Evolutionary conservation across 129 eudicot genomes (phyloP), one percentile per base, ranked within the genome.

Genomic region (Centella asiatica): DNA sequence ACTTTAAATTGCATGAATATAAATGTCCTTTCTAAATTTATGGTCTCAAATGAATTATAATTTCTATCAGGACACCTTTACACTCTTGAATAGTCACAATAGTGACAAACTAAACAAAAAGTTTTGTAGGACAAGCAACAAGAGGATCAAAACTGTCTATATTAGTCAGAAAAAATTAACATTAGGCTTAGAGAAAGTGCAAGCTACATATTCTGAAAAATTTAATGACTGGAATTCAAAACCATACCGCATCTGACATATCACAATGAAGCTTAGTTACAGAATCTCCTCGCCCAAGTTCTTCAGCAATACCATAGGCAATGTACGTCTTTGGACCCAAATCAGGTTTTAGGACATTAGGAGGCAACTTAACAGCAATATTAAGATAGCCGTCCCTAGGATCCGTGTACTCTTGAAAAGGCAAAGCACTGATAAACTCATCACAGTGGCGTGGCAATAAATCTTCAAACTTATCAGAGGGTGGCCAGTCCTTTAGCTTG

Each of bases 251-350:
- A 80, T 92, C 99, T 23, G 99, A 85, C 96, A 92, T 78, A 62
- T 92, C 95, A 66, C 87, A 83, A 75, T 90, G 98, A 71, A 90
- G 98, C 82, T 77, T 90, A 25, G 98, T 87, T 1, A 92, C 99
- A 42, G 99, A 92, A 67, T 92, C 95, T 61, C 99, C 99, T 73
- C 96, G 78, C 53, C 99, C 96, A 54, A 92, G 99, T 79, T 92
- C 99, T 64, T 87, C 78, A 7, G 70, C 64, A 53, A 76, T 59
- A 36, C 99, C 99, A 60, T 92, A 92, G 28, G 96, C 99, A 32
- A 92, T 84, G 49, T 92, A 92, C 17, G 96, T 87, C 80, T 92
- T 92, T 50, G 99, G 99, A 34, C 99, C 99, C 74, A 92, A 29
- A 71, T 92, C 99, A 32, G 99, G 99, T 74, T 87, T 87, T 45